Evolutionary conservation across 2,329 filamentous ascomycete genomes (phyloP).

Genomic region (Huntiella bhutanensis): DNA sequence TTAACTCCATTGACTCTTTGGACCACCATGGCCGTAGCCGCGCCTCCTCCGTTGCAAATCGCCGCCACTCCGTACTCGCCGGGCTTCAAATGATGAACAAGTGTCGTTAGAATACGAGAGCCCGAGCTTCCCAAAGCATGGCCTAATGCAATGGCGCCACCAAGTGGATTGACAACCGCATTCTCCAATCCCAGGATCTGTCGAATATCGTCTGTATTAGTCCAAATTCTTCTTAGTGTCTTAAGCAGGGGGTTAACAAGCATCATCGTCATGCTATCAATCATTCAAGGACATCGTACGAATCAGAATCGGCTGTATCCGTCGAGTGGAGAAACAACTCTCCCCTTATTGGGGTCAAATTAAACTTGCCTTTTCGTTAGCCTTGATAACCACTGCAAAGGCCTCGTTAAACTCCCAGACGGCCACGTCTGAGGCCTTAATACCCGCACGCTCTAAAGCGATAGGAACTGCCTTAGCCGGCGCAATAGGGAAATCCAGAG

Average conservation of each 20-base stretch:
- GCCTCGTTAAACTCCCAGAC: constrained; percentile 99
- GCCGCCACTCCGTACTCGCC: constrained; percentile 90
- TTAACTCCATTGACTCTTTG: constrained; percentile 44
- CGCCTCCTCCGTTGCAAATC: constrained; percentile 93
- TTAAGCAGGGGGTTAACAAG: too few relatives aligned
- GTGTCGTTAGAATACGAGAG: constrained; percentile 71
- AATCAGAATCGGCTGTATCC: too few relatives aligned
- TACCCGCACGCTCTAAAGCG: constrained; percentile 71
- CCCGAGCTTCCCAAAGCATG: constrained; percentile 89
- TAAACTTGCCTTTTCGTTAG: constrained; percentile 60
- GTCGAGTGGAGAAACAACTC: too few relatives aligned
- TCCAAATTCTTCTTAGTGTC: background rate
- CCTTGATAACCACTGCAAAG: constrained; percentile 87
- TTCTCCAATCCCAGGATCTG: constrained; percentile 63
- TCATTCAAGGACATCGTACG: too few relatives aligned
- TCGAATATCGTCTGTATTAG: background rate
- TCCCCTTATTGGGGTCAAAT: too few relatives aligned
- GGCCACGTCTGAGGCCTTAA: constrained; percentile 78
- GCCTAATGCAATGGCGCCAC: constrained; percentile 79
- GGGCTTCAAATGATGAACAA: constrained; percentile 77
- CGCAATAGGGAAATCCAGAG: constrained; percentile 87
- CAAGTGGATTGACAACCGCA: constrained; percentile 69
- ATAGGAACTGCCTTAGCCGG: constrained; percentile 84
- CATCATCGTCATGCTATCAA: too few relatives aligned
- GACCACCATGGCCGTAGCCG: constrained; percentile 77